Evolutionary conservation across 768 basidiomycete species (phyloP), one percentile per base, ranked within the genome.

Genomic region (Sarcodon aspratus): DNA sequence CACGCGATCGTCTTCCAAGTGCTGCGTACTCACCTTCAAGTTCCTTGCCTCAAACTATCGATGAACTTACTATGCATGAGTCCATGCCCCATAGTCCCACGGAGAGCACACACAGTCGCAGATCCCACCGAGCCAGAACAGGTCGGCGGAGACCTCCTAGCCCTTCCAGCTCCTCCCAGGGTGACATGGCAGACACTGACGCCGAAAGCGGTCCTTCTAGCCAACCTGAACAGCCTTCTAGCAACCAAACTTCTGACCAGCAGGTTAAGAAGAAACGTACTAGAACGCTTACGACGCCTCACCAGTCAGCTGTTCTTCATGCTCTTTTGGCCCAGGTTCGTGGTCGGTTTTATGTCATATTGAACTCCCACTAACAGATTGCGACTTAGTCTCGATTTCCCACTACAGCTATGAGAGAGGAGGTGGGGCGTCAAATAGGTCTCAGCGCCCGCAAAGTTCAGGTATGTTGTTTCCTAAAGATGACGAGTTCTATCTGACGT

Each of bases 401-500:
- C 4, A 85, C 87, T 3, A 91, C 89, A 3, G 80, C 85, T 9
- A 80, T 85, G 76, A 78, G 89, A 45, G 90, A 92, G 65, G 85
- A 90, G 54, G 88, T 92, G 27, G 89, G 90, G 7, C 78, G 83
- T 18, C 73, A 84, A 34, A 92, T 92, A 55, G 89, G 88, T n/a
- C 67, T 93, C 59, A 90, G 87, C 61, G 87, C 88, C 44, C 77
- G 89, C 36, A 89, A 92, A 69, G 89, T 93, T 3, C 89, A 93
- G 78, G 88, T 85, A 57, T 60, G 82, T 72, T 32, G 15, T 35
- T 45, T 44, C 21, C 7, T 50, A 42, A 46, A 36, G 47, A 40
- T 33, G 18, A 33, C 34, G 33, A 18, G 21, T n/a, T 47, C 35
- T 48, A 33, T 51, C 27, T 53, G 40, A 54, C 48, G 38, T 47